phyloP scores from a whole-genome alignment of 192 early-diverging fungal genomes.

The Backusella tuberculispora region DNA sequence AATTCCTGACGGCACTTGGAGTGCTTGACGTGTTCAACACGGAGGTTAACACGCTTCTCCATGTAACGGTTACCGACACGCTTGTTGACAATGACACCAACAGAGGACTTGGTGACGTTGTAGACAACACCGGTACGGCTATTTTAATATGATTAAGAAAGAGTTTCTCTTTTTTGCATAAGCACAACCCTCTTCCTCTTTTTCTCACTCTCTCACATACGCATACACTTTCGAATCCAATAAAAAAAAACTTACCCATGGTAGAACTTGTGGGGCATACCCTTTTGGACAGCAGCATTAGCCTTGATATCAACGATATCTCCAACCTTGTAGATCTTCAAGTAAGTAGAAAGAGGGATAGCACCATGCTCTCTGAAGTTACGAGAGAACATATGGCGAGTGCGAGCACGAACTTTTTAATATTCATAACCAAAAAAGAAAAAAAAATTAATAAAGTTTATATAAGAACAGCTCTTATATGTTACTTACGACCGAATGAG shows the following conservation, averaged over 20 bases:
- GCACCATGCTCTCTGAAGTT: conserved; percentile 96
- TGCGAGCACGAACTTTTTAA: conserved; percentile 83
- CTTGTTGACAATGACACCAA: conserved; percentile 99
- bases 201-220: not conserved
- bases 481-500: conserved; percentile 43
- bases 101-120: conserved; percentile 99
- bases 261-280: conserved; percentile 99
- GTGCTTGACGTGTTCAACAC: conserved; percentile 99
- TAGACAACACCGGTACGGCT: conserved; percentile 97
- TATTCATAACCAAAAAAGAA: not conserved
- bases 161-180: not conserved
- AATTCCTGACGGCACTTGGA: conserved; percentile 99
- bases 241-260: conserved; percentile 70
- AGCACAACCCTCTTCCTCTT: not conserved
- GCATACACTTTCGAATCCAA: not conserved
- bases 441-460: not conserved
- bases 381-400: conserved; percentile 96
- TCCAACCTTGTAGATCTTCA: conserved; percentile 98
- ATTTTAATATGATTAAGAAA: not conserved
- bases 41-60: conserved; percentile 98
- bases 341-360: conserved; percentile 94
- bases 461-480: not conserved
- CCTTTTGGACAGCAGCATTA: conserved; percentile 98
- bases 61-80: conserved; percentile 96
- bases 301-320: conserved; percentile 99